Base-by-base conservation (phyloP, 495 filamentous ascomycete genomes). In the Penicillium cataractarum region DNA sequence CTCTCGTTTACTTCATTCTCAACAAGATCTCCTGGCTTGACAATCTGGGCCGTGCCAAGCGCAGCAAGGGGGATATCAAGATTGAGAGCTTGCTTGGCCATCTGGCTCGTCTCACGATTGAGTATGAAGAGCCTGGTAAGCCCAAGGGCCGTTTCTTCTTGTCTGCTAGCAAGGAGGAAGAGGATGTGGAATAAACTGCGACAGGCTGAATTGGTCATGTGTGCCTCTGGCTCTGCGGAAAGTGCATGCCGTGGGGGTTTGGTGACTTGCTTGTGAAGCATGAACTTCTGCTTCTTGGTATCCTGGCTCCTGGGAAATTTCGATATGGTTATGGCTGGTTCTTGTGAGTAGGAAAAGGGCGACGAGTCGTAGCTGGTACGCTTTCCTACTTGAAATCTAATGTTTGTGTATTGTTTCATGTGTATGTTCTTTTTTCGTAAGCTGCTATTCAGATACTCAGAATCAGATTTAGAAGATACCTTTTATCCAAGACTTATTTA, bases 81-180 rank as follows among this genome's bases (percentile, higher is more conserved):
- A 88, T 92, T 67, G 90, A 92, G 83, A 92, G 89, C 69, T 79
- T 90, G 67, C 82, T 93, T 58, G 84, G 82, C 17, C 87, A 89
- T 69, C 76, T 93, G 32, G 77, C 85, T 66, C 89, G 90, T 65
- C 75, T 92, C 32, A 84, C 87, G 26, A 71, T 92, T 57, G 86
- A 89, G 69, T 90, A 92, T 66, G 89, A 90, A 71, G 78, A 76
- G 62, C 78, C 78, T 19, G 85, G 77, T 1, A 60, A 76, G 63
- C 67, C 73, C 0, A 74, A 72, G 48, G 76, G 76, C 1, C 72
- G 74, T 1, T 80, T 73, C 70, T 74, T 62, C 55, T 58, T 81
- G 52, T 65, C 74, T 26, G 63, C 79, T 4, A 77, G 65, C 61
- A 80, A 78, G 65, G 79, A 81, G 40, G 79, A 81, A 54, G 79